Evolutionary conservation across 2,329 filamentous ascomycete genomes (phyloP).

Genomic region (Geosmithia morbida): DNA sequence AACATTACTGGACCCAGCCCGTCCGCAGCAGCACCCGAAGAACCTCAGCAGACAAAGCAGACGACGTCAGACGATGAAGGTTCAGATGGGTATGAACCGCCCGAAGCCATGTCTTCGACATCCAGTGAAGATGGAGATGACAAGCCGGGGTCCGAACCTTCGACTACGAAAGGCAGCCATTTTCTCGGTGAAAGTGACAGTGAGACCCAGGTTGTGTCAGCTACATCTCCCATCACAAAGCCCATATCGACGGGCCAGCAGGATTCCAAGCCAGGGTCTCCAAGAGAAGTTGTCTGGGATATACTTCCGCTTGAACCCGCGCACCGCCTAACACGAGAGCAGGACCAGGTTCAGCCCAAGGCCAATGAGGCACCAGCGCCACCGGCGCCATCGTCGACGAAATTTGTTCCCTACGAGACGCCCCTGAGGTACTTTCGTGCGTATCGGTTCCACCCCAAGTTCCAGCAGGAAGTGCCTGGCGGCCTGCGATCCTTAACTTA

Average conservation of each 20-base stretch:
- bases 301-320: slow-evolving; percentile 1
- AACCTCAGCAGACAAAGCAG: not conserved
- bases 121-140: not conserved
- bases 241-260: slow-evolving; percentile 15
- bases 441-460: slow-evolving; percentile 80
- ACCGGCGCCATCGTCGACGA: not conserved
- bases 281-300: slow-evolving; percentile 28
- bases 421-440: slow-evolving; percentile 71
- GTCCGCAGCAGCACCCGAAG: not conserved
- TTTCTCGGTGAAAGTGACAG: slow-evolving; percentile 11
- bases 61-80: not conserved
- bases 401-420: slow-evolving; percentile 57
- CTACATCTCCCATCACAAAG: slow-evolving; percentile 8
- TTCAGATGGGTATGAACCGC: not conserved
- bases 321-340: slow-evolving; percentile 6
- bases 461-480: slow-evolving; percentile 50
- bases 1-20: not conserved
- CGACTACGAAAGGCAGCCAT: slow-evolving; percentile 10
- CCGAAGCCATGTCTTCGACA: not conserved
- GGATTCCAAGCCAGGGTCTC: slow-evolving; percentile 10
- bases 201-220: slow-evolving; percentile 10
- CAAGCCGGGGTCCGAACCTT: not conserved
- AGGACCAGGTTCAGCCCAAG: slow-evolving; percentile 5
- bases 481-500: slow-evolving; percentile 86
- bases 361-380: not conserved